Evolutionary conservation across 164 flowering plant genomes (phyloP).

Genomic region (Protea cynaroides): DNA sequence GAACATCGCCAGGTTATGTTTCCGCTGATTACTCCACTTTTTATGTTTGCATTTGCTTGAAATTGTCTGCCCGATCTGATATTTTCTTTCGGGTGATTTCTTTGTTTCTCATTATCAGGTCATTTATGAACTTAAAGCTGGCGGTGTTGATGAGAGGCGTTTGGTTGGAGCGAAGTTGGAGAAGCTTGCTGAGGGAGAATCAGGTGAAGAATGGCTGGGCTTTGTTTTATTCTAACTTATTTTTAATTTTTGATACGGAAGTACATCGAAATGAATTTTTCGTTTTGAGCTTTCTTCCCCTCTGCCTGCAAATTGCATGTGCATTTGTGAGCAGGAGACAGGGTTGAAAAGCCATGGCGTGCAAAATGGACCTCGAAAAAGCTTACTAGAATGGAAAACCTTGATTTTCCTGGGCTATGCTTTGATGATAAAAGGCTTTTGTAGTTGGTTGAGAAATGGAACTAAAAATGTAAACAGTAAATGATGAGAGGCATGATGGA

Average conservation of each 20-base stretch:
- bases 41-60: not conserved
- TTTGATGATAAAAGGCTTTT: too few relatives aligned
- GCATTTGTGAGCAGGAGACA: too few relatives aligned
- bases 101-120: slow-evolving; percentile 33
- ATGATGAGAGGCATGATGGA: too few relatives aligned
- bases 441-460: too few relatives aligned
- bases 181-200: slow-evolving; percentile 98
- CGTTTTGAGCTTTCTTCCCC: not conserved
- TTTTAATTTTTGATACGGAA: not conserved
- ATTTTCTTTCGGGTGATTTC: not conserved
- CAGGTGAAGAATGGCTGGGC: slow-evolving; percentile 47
- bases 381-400: too few relatives aligned
- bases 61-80: not conserved
- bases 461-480: too few relatives aligned
- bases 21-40: not conserved
- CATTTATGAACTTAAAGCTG: slow-evolving; percentile 92
- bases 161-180: slow-evolving; percentile 94
- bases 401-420: too few relatives aligned
- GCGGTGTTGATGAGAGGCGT: slow-evolving; percentile 95
- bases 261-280: not conserved
- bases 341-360: too few relatives aligned
- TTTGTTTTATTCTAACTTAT: too few relatives aligned
- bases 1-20: slow-evolving; percentile 81
- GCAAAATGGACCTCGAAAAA: too few relatives aligned
- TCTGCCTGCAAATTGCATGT: too few relatives aligned